Conservation (phyloP, 148 eudicot species). For the Fagopyrum esculentum region DNA sequence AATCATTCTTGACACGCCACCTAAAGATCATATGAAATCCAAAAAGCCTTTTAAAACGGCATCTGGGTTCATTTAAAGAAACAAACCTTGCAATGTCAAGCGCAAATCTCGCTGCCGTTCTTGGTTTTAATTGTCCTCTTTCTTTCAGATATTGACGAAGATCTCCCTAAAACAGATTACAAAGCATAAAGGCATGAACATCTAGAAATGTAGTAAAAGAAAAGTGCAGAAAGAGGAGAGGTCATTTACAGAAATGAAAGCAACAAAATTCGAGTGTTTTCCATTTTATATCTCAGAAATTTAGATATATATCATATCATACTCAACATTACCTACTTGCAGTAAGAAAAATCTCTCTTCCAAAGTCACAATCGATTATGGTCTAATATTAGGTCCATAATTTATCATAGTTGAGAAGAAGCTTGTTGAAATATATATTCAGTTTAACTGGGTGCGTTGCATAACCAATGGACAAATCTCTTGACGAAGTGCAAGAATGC, state of each 20-base stretch:
- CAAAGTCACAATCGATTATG: too few relatives aligned
- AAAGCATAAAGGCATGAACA: too few relatives aligned
- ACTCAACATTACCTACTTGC: too few relatives aligned
- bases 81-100: constrained; percentile 87
- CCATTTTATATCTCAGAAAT: too few relatives aligned
- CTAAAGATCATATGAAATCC: background rate
- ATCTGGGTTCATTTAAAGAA: background rate
- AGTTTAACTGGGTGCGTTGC: background rate
- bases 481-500: background rate
- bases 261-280: too few relatives aligned
- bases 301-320: too few relatives aligned
- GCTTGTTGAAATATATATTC: background rate
- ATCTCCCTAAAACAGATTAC: constrained; percentile 57
- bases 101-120: constrained; percentile 72
- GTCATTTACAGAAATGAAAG: too few relatives aligned
- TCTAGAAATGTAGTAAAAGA: too few relatives aligned
- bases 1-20: too few relatives aligned
- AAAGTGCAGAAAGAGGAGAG: too few relatives aligned
- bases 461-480: background rate
- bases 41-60: background rate
- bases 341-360: too few relatives aligned
- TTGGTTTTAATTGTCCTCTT: constrained; percentile 60
- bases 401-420: background rate
- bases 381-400: background rate
- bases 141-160: constrained; percentile 49